Base-by-base conservation (phyloP, 2,329 filamentous ascomycete species). In the Cordyceps pruinosa region DNA sequence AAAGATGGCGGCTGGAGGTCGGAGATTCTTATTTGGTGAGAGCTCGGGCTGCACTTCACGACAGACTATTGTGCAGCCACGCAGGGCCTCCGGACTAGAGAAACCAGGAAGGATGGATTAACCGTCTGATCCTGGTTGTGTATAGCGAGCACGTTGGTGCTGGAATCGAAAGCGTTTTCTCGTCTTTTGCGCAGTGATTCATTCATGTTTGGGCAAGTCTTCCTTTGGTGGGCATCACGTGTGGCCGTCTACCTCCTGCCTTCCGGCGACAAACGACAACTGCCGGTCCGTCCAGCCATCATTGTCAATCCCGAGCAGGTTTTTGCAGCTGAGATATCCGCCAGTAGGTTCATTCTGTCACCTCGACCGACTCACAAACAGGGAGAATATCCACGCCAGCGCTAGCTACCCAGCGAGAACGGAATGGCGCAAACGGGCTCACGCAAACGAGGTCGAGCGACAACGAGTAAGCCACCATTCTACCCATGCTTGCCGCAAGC, bases 401-500 rank as follows among this genome's bases (percentile, higher is more conserved):
- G 6, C 35, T 51, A n/a, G n/a, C n/a, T n/a, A n/a, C n/a, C n/a
- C 3, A 4, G 34, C n/a, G n/a, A 41, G 5, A 13, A 12, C 41
- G 44, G n/a, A 19, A 56, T 56, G 54, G 45, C 54, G 28, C 54
- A 56, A 49, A 50, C 54, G 46, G 28, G 35, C 45, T 32, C 54
- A 15, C 45, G 54, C 45, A 56, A 56, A 56, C 54, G 54, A 47
- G 54, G 35, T 35, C 54, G 54, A 42, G 35, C 45, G n/a, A 17
- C 35, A 7, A 10, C 54, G 5, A 26, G 54, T 56, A 50, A 49
- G 35, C 35, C n/a, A 6, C 7, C 17, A 39, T n/a, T 13, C 2
- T 25, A 8, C 15, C 7, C 8, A 17, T 21, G 37, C 37, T 10
- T 19, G n/a, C n/a, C n/a, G n/a, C n/a, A n/a, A n/a, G n/a, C n/a